Base-by-base conservation (phyloP, 345 rosid species). In the Melastoma malabathricum region DNA sequence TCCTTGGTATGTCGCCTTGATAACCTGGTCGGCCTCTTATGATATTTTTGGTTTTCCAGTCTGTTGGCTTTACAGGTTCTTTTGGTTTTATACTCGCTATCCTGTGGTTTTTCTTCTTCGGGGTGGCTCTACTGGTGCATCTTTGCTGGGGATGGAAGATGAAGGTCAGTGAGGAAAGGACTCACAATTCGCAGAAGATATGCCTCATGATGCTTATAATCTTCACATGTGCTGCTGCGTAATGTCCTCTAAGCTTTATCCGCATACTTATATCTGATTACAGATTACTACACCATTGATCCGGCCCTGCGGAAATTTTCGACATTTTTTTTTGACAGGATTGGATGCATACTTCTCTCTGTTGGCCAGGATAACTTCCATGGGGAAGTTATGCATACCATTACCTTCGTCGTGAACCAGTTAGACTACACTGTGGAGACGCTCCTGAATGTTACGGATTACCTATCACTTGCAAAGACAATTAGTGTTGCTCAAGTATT, bases 31-130 rank as follows among this genome's bases (percentile, higher is more conserved):
- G 31, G 16, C 14, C 10, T 12, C 25, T 2, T 22, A 22, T 22
- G 25, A 13, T 19, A 13, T 31, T 31, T 29, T 49, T 48, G n/a
- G 61, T 50, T 55, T 48, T 70, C 63, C 75, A 92, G 97, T 92
- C 99, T 73, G 97, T 92, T 64, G 94, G 90, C 64, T 92, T 84
- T 68, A 79, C 97, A 43, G 98, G 97, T 62, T 83, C 90, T 53
- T 72, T 77, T 67, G 90, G 72, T 34, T 87, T 92, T 69, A 64
- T 84, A 59, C 76, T 87, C 51, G 88, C 93, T 44, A 45, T 57
- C 61, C 54, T 87, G 13, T 92, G 98, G 98, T 74, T 92, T 63
- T 66, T 84, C 64, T 68, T 75, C 5, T 92, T 92, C 55, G 97
- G 98, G 51, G 58, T 89, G 68, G 84, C 75, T 70, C 95, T 92